Percentiles rank a stretch among this genome's conserved stretches.
phyloP scores from a whole-genome alignment of 73 alveolate species.

The Stentor coeruleus region DNA sequence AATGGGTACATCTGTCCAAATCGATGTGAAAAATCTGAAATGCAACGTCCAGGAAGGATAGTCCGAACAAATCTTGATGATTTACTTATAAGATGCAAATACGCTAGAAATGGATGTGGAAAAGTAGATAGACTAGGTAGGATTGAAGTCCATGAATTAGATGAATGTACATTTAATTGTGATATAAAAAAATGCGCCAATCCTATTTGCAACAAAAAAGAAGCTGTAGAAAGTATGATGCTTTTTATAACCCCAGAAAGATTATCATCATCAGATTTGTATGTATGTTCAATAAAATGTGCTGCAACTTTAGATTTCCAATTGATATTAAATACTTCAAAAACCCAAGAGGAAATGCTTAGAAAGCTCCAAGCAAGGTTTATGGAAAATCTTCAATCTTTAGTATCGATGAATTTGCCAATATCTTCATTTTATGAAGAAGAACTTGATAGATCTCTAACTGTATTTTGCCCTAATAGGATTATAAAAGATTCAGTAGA shows the following conservation, averaged over 20 bases:
- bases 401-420: background rate
- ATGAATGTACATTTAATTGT: constrained; percentile 29
- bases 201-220: constrained; percentile 16
- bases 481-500: constrained; percentile 22
- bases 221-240: constrained; percentile 25
- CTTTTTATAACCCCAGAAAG: constrained; percentile 19
- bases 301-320: constrained; percentile 28
- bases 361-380: background rate
- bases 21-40: constrained; percentile 29
- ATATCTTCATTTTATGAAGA: background rate
- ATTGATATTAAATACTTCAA: background rate
- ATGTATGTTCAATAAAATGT: constrained; percentile 26
- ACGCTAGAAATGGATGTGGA: constrained; percentile 16
- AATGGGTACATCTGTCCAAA: constrained; percentile 30
- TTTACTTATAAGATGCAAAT: constrained; percentile 2
- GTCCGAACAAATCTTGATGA: constrained; percentile 26
- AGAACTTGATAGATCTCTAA: background rate
- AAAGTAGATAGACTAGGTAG: constrained; percentile 15
- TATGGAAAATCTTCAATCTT: background rate
- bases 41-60: constrained; percentile 27
- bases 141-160: constrained; percentile 22
- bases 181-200: constrained; percentile 27
- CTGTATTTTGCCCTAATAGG: background rate
- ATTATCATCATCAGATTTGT: background rate
- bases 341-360: constrained; percentile 20